Base-by-base conservation (phyloP, 805 yeast species). In the Candida tallmaniae region DNA sequence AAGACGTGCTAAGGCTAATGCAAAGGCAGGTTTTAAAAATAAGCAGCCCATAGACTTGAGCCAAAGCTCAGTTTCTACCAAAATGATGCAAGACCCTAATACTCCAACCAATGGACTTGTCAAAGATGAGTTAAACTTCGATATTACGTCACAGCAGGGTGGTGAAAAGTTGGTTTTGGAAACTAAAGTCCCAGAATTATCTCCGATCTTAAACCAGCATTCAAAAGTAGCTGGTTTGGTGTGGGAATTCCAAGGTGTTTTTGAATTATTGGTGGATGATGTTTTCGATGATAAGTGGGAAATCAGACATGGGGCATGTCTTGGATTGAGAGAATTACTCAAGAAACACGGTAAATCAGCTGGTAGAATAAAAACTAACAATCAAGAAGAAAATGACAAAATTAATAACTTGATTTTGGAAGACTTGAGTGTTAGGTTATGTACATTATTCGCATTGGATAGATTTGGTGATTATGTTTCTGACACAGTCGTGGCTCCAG, bases 401-500 rank as follows among this genome's bases (percentile, higher is more conserved):
- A 70, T 80, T 41, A 93, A 90, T 51, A 60, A 65, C 12, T 72
- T 68, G 29, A 83, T 89, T 35, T 65, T 93, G 23, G 96, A 93
- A 56, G 97, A 93, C 58, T 67, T 90, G 38, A 82, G 94, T 3
- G 86, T 93, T 13, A 71, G 97, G 41, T 54, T 93, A 29, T 70
- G 95, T 50, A 83, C 95, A 5, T 66, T 93, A 9, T 86, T 93
- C 58, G 90, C 97, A 3, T 65, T 93, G 34, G 99, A 93, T 60
- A 65, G 97, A 47, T 93, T 93, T 60, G 97, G 97, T 30, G 99
- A 93, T 63, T 93, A 85, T 57, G 95, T 93, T 21, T 82, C 95
- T 27, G 99, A 93, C 53, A 94, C 95, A 5, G 99, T 93, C 10
- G 95, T 93, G 24, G 97, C 97, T 0, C 99, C 99, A 1, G 97